Evolutionary conservation across 345 rosid genomes (phyloP).

Genomic region (Brassica cretica): DNA sequence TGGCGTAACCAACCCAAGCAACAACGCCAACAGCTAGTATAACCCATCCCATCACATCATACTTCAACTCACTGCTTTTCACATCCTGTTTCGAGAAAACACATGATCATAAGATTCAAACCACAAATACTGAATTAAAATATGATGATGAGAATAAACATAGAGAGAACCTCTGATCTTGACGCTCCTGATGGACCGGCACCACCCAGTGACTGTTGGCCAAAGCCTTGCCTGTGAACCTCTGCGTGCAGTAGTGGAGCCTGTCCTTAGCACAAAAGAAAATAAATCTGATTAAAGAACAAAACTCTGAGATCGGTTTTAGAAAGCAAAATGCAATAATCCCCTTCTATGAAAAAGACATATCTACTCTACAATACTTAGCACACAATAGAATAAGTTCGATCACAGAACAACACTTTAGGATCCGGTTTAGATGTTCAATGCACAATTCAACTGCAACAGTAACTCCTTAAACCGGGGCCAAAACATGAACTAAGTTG

Average conservation of each 20-base stretch:
- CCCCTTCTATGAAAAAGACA: not conserved
- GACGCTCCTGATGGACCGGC: constrained; percentile 50
- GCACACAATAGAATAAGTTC: not conserved
- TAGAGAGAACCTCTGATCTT: constrained; percentile 20
- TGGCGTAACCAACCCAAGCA: constrained; percentile 79
- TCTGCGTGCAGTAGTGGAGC: constrained; percentile 76
- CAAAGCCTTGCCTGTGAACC: constrained; percentile 61
- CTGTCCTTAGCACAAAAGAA: constrained; percentile 37
- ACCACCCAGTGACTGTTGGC: constrained; percentile 45
- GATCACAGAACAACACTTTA: not conserved
- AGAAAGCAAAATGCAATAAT: not conserved
- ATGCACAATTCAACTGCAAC: not conserved
- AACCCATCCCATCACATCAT: constrained; percentile 81
- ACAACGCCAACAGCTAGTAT: constrained; percentile 83
- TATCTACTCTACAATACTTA: not conserved
- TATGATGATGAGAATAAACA: constrained; percentile 5
- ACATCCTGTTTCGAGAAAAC: constrained; percentile 31
- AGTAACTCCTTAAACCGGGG: not conserved
- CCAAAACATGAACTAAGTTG: not conserved
- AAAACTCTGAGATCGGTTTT: not conserved
- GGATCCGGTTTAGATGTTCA: not conserved
- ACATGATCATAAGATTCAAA: constrained; percentile 9
- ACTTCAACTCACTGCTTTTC: constrained; percentile 63
- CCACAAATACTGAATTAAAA: not conserved
- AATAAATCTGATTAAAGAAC: not conserved